Conservation (phyloP, 176 grass and related monocot species). For the Lolium rigidum region DNA sequence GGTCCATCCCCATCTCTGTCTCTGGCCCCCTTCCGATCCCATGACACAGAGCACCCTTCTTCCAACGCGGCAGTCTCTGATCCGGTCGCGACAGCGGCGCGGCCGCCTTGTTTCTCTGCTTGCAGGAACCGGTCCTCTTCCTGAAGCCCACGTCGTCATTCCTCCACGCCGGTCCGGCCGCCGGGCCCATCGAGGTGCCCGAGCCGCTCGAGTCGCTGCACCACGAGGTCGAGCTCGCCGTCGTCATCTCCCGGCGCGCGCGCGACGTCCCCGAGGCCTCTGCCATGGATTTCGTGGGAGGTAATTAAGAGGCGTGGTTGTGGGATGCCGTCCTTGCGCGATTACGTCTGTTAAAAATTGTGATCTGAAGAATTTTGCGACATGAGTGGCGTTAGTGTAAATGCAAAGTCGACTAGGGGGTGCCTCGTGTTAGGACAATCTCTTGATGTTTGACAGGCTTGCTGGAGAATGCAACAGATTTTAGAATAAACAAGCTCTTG, state of each 20-base stretch:
- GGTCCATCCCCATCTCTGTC: conserved; percentile 29
- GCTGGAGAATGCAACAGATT: not conserved
- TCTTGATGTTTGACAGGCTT: conserved; percentile 24
- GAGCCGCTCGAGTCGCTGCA: conserved; percentile 78
- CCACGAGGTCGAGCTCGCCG: conserved; percentile 94
- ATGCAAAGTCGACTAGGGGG: not conserved
- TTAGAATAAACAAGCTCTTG: conserved; percentile 3
- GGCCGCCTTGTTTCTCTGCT: not conserved
- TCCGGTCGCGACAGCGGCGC: not conserved
- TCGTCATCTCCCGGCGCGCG: conserved; percentile 72
- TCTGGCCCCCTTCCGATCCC: not conserved
- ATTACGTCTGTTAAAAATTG: not conserved
- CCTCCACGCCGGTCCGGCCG: conserved; percentile 61
- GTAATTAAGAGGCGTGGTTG: conserved; percentile 34
- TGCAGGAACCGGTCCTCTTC: conserved; percentile 88
- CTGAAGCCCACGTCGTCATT: conserved; percentile 94
- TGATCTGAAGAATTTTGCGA: not conserved
- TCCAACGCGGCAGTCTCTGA: not conserved
- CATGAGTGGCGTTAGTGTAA: not conserved
- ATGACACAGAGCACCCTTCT: not conserved
- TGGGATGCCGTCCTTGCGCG: not conserved
- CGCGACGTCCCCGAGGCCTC: conserved; percentile 63
- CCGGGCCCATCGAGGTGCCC: conserved; percentile 75
- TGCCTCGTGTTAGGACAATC: too few relatives aligned
- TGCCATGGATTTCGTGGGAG: conserved; percentile 93